Evolutionary conservation across 2,329 filamentous ascomycete genomes (phyloP).

Genomic region (Thermoascus crustaceus): DNA sequence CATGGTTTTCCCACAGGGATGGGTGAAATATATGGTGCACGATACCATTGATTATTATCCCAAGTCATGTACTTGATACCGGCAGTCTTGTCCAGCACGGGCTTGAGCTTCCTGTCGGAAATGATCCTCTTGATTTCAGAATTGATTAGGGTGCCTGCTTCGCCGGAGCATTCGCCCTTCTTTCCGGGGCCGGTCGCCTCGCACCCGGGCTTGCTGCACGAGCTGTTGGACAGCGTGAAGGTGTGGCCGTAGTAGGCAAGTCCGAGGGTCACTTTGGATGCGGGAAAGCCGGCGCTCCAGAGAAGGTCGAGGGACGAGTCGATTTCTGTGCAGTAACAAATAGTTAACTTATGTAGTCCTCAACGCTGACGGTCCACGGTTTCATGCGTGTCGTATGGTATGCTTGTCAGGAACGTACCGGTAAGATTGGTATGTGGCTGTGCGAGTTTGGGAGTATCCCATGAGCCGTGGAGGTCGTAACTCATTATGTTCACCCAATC

Average conservation of each 20-base stretch:
- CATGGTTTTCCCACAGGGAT: background rate
- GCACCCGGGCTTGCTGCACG: constrained; percentile 17
- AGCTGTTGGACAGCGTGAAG: constrained; percentile 15
- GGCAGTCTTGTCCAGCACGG: constrained; percentile 13
- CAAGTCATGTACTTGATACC: constrained; percentile 13
- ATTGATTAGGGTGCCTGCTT: constrained; percentile 15
- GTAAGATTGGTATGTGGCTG: constrained; percentile 22
- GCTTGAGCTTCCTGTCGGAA: constrained; percentile 9
- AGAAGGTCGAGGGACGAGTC: constrained; percentile 18
- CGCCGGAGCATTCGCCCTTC: constrained; percentile 14
- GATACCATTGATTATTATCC: constrained; percentile 13
- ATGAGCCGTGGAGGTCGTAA: constrained; percentile 20
- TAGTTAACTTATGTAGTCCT: background rate
- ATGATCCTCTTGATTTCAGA: constrained; percentile 19
- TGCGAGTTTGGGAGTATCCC: constrained; percentile 12
- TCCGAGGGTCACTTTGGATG: constrained; percentile 20
- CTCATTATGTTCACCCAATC: constrained; percentile 20
- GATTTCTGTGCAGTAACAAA: constrained; percentile 19
- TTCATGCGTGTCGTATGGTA: no score
- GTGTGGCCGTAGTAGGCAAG: constrained; percentile 23
- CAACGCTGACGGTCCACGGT: background rate
- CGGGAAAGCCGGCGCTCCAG: constrained; percentile 20
- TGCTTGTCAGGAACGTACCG: no score
- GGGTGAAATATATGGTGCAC: background rate
- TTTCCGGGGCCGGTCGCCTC: constrained; percentile 13